Base-by-base conservation (phyloP, 2,329 filamentous ascomycete genomes). In the Nigrograna mackinnonii region DNA sequence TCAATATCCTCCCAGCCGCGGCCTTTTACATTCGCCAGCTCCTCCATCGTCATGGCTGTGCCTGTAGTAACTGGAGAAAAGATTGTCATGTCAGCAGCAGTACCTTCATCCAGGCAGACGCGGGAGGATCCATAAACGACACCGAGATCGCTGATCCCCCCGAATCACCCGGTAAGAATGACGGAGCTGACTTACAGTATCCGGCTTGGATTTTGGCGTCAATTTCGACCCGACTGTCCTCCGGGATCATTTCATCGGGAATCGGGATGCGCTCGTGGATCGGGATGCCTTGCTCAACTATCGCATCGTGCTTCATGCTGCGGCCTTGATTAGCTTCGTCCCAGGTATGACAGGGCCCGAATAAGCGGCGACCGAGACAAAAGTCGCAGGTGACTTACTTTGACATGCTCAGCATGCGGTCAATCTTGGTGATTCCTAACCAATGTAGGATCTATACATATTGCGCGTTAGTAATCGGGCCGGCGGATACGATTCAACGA, bases 381-480 rank as follows among this genome's bases (percentile, higher is more conserved):
- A 11, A 33, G 7, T 9, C 11, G 16, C 31, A 9, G 16, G 26
- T 16, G 34, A 59, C 84, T 76, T 65, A 88, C 85, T 97, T 95
- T 72, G 89, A 95, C 94, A 97, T 97, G 74, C 89, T 95, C 58
- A 96, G 76, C 94, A 97, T 99, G 47, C 91, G 82, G 69, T 99
- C 94, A 64, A 99, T 97, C 79, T 97, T 97, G 67, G 88, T 94
- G 65, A 99, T 96, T 49, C 94, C 94, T 21, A 99, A 82, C 94
- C 94, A 97, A 72, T 97, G 94, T 40, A 97, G 79, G 54, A 97
- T 95, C 61, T 64, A 36, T 22, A 28, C 14, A 12, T 11, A 28
- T 28, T 11, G 11, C 24, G 11, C 24, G 24, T 28, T 28, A 28
- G 24, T 28, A 28, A 28, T 12, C 14, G n/a, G n/a, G n/a, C n/a